Evolutionary conservation across 495 filamentous ascomycete genomes (phyloP).

Genomic region (Usnea hakonensis): DNA sequence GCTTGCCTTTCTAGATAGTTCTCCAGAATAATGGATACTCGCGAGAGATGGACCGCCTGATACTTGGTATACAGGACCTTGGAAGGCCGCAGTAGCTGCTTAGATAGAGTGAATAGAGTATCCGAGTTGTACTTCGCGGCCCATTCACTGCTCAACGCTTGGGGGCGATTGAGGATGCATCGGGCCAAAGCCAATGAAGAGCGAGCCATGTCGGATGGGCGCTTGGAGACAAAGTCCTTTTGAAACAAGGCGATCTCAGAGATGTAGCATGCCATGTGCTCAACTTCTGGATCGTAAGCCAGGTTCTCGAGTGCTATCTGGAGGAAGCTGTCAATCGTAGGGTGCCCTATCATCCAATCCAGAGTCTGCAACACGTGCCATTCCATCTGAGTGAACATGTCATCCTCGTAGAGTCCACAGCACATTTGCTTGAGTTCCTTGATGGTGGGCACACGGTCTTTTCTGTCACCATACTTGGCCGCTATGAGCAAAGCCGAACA

Average conservation of each 20-base stretch:
- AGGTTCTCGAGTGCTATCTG: conserved; percentile 62
- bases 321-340: conserved; percentile 88
- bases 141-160: conserved; percentile 69
- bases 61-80: conserved; percentile 84
- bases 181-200: conserved; percentile 78
- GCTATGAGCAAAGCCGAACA: conserved; percentile 95
- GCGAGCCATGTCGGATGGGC: conserved; percentile 82
- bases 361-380: conserved; percentile 99
- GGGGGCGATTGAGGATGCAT: conserved; percentile 74
- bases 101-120: conserved; percentile 72
- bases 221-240: conserved; percentile 86
- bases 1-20: conserved; percentile 81
- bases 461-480: conserved; percentile 97
- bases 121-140: conserved; percentile 71
- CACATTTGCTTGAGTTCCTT: conserved; percentile 98
- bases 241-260: conserved; percentile 92
- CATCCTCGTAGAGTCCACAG: conserved; percentile 94
- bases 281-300: conserved; percentile 68
- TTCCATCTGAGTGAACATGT: conserved; percentile 99
- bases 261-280: conserved; percentile 91
- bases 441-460: conserved; percentile 92
- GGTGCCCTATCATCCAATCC: conserved; percentile 91
- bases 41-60: conserved; percentile 67
- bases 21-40: conserved; percentile 72
- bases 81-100: conserved; percentile 81